Evolutionary conservation across 106 monocot species (phyloP).

Genomic region (Dendrobium huoshanense): DNA sequence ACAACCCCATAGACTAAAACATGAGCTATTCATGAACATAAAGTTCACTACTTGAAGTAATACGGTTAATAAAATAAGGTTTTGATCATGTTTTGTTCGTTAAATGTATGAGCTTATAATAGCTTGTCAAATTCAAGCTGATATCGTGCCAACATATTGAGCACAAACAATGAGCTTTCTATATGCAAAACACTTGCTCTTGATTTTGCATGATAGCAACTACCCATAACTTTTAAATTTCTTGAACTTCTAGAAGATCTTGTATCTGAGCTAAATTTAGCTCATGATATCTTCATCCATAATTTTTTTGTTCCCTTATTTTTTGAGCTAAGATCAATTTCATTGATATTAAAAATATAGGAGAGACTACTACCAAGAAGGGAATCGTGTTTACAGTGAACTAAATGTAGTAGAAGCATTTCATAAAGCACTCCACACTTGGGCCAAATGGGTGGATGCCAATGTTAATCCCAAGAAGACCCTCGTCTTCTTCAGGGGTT

Average conservation of each 20-base stretch:
- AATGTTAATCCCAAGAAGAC: constrained; percentile 67
- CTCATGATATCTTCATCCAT: neutral
- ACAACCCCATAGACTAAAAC: no score
- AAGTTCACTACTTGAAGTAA: no score
- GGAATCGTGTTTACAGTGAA: constrained; percentile 50
- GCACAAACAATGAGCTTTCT: no score
- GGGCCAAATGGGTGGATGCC: constrained; percentile 81
- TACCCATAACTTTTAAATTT: no score
- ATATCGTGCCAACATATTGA: no score
- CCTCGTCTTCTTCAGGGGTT: constrained; percentile 78
- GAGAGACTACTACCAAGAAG: constrained; percentile 89
- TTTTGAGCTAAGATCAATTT: neutral
- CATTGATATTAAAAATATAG: constrained; percentile 13
- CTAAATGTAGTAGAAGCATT: constrained; percentile 74
- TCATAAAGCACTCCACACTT: constrained; percentile 75
- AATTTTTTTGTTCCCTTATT: neutral
- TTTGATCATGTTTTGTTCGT: no score
- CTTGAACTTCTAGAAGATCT: neutral
- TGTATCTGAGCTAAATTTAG: neutral
- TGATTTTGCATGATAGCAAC: no score
- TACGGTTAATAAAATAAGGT: no score
- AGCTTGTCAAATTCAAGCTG: no score
- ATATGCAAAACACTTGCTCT: no score
- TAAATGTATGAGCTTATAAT: no score
- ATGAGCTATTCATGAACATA: no score